Conservation (phyloP, 163 green algal species). For the Chlorella variabilis region DNA sequence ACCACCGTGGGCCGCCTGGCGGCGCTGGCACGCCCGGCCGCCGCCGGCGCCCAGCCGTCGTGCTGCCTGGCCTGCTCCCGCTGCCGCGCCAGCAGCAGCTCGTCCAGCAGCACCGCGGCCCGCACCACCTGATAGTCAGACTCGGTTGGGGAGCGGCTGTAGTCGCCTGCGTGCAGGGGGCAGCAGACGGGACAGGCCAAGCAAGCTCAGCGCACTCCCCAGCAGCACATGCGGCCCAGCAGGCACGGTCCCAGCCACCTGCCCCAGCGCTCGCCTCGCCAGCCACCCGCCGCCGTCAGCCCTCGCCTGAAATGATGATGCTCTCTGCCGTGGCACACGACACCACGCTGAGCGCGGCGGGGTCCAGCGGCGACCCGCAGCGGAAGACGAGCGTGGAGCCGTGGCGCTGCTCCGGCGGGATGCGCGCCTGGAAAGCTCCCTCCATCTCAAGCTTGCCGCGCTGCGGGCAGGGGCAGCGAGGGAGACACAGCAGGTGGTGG, state of each 20-base stretch:
- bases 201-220: too few species aligned
- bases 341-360: constrained; percentile 41
- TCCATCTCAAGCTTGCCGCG: constrained; percentile 54
- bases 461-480: neutral
- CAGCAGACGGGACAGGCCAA: too few species aligned
- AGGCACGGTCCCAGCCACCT: too few species aligned
- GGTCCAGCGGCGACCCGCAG: constrained; percentile 35
- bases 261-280: too few species aligned
- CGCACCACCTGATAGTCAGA: neutral
- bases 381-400: neutral
- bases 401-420: constrained; percentile 29
- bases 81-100: neutral
- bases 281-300: too few species aligned
- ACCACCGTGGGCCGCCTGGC: neutral
- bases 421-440: constrained; percentile 32
- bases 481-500: too few species aligned
- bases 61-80: neutral
- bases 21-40: neutral
- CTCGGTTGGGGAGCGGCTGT: constrained; percentile 5
- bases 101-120: constrained; percentile 9
- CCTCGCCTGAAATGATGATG: constrained; percentile 37
- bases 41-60: neutral
- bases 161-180: constrained; percentile 20
- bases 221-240: neutral
- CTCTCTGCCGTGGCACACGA: constrained; percentile 26